phyloP scores from a whole-genome alignment of 2,329 filamentous ascomycete genomes.

The Fusarium oxysporum region DNA sequence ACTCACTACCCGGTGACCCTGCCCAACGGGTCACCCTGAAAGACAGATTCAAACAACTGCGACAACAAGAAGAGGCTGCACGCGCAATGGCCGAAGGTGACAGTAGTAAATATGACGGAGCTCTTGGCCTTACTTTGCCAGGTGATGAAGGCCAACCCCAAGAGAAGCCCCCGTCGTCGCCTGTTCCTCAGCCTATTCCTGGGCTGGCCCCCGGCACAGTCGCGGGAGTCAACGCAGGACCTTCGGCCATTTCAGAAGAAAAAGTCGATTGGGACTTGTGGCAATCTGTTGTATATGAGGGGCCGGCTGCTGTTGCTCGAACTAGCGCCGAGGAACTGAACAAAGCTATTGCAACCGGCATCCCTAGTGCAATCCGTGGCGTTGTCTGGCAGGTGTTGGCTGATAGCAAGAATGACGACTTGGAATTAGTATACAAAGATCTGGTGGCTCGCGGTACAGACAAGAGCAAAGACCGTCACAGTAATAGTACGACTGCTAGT shows the following conservation, averaged over 20 bases:
- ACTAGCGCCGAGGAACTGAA: constrained; percentile 92
- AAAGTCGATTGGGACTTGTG: constrained; percentile 99
- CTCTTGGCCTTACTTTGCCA: constrained; percentile 38
- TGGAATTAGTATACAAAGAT: constrained; percentile 88
- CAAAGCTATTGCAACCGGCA: constrained; percentile 89
- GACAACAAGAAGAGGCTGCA: constrained; percentile 78
- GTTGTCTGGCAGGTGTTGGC: constrained; percentile 98
- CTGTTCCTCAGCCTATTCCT: constrained; percentile 73
- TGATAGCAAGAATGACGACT: constrained; percentile 91
- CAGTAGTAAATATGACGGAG: constrained; percentile 60
- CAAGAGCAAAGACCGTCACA: constrained; percentile 75
- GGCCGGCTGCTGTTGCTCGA: constrained; percentile 86
- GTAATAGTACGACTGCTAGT: constrained; percentile 65
- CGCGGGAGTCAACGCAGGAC: constrained; percentile 81
- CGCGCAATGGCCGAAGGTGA: constrained; percentile 61
- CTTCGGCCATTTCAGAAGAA: constrained; percentile 74
- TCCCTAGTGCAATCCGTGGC: constrained; percentile 94
- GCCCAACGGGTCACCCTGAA: constrained; percentile 72
- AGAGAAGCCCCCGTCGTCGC: constrained; percentile 55
- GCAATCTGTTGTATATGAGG: constrained; percentile 96
- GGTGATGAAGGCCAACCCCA: constrained; percentile 43
- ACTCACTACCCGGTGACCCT: constrained; percentile 57
- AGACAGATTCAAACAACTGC: constrained; percentile 82
- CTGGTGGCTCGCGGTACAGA: constrained; percentile 83
- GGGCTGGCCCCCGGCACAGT: constrained; percentile 86